These are phyloP conservation scores for Artemisia argyi DNA, from an alignment of 129 eudicot genomes.

Conservation along the genomic window DNA sequence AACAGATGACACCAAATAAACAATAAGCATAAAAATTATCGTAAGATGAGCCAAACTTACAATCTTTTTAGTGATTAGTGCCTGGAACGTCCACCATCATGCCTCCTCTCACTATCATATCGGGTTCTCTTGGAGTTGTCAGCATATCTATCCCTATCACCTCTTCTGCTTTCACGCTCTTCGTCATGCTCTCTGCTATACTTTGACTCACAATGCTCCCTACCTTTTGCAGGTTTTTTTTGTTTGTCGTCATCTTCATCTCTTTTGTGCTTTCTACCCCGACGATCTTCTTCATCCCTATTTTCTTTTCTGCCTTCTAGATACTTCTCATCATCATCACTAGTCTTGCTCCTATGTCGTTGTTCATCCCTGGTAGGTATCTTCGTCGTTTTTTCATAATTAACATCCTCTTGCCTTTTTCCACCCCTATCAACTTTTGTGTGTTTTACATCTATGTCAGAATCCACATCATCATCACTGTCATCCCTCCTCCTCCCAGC, in stretches of 20 bases:
- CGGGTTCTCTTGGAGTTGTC: slow-evolving; percentile 51
- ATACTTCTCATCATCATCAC: slow-evolving; percentile 39
- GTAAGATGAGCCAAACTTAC: slow-evolving; percentile 16
- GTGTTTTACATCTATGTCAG: background rate
- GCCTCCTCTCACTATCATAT: slow-evolving; percentile 49
- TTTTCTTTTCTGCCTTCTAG: slow-evolving; percentile 30
- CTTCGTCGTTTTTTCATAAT: slow-evolving; percentile 7
- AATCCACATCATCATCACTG: slow-evolving; percentile 5
- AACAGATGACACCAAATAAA: too few relatives aligned
- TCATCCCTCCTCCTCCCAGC: slow-evolving; percentile 15
- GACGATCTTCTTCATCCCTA: slow-evolving; percentile 38
- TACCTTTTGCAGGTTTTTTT: slow-evolving; percentile 24
- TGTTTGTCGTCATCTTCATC: slow-evolving; percentile 48
- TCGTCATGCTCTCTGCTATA: slow-evolving; percentile 41
- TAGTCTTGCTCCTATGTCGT: slow-evolving; percentile 26
- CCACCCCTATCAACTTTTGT: too few relatives aligned
- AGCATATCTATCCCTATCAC: slow-evolving; percentile 44
- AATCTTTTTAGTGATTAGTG: slow-evolving; percentile 26
- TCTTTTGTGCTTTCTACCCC: slow-evolving; percentile 50
- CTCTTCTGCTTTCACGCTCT: slow-evolving; percentile 44
- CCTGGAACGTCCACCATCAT: slow-evolving; percentile 46
- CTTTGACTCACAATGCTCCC: slow-evolving; percentile 28
- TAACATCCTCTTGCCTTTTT: background rate
- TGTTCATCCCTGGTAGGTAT: slow-evolving; percentile 18
- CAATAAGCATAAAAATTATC: too few relatives aligned